Evolutionary conservation across 2,329 filamentous ascomycete genomes (phyloP).

Genomic region (Pseudocercospora eumusae): DNA sequence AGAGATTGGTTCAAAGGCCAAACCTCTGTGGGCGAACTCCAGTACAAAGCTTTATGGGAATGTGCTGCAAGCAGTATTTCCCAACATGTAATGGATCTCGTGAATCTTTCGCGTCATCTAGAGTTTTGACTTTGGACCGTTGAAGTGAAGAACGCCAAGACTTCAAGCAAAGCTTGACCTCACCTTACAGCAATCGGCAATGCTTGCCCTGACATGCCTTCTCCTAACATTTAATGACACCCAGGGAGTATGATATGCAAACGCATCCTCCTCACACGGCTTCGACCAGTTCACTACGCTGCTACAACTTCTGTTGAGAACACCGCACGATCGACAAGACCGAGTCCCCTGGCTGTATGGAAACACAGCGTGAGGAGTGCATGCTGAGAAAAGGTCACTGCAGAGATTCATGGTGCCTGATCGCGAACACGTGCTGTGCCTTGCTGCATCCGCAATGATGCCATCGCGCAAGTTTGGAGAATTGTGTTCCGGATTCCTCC

Average conservation of each 20-base stretch:
- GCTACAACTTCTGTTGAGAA: too few species aligned
- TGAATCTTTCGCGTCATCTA: neutral
- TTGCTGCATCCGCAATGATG: neutral
- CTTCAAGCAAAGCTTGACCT: neutral
- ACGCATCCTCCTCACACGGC: neutral
- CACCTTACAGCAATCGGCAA: neutral
- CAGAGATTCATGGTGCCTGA: neutral
- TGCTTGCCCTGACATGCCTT: neutral
- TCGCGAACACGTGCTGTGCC: slow-evolving; percentile 3
- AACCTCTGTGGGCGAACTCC: neutral
- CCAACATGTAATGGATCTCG: too few species aligned
- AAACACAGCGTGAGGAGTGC: neutral
- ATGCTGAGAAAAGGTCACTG: neutral
- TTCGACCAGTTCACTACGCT: too few species aligned
- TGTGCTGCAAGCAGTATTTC: neutral
- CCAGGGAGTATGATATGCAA: neutral
- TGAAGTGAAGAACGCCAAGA: neutral
- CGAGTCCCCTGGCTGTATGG: neutral
- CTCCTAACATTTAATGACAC: neutral
- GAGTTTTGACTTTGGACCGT: neutral
- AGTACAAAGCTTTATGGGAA: neutral
- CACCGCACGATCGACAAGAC: too few species aligned
- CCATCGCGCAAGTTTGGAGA: neutral
- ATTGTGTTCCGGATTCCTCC: neutral
- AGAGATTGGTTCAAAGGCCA: too few species aligned